Evolutionary conservation across 106 monocot species (phyloP), one percentile per base, ranked within the genome.

Genomic region (Ottelia alismoides): DNA sequence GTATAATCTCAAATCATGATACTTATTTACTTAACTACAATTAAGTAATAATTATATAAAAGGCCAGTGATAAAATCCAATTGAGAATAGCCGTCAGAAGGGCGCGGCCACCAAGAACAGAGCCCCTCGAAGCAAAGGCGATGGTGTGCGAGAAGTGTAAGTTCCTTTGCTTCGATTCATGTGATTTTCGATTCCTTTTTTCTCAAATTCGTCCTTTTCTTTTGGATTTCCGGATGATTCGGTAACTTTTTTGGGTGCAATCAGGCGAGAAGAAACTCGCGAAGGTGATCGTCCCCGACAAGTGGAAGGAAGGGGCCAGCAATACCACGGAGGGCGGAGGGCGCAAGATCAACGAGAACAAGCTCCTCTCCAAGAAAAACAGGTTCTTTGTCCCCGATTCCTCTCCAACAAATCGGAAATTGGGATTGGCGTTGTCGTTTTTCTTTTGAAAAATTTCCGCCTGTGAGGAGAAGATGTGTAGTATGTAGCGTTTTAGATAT

Each of bases 301-400:
- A 98, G 72, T 98, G 98, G 98, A 98, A 98, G 76, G 98, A 85
- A 60, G 98, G 98, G 16, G 98, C 98, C 21, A 98, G 90, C 82
- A 98, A 98, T 70, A 90, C 85, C 26, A 85, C 76, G 31, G 98
- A 98, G 51, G 62, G 82, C 61, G 98, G 98, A 31, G 98, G 98
- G 20, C 85, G 98, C 25, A 99, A 90, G 69, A 91, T 99, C 62
- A 99, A 99, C 72, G 98, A 99, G 78, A 99, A 99, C 70, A 99
- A 99, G 56, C 89, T 99, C 53, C 86, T 99, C 31, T 82, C 90
- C 49, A 99, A 90, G 77, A 85, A 86, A 68, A 77, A 70, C 43
- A 88, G 94, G 94, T 93, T 29, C 11, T 45, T 58, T 30, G 16
- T n/a, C n/a, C n/a, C n/a, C n/a, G n/a, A n/a, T n/a, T n/a, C n/a